Conservation (phyloP, 148 eudicot genomes). For the Rhododendron henanense region DNA sequence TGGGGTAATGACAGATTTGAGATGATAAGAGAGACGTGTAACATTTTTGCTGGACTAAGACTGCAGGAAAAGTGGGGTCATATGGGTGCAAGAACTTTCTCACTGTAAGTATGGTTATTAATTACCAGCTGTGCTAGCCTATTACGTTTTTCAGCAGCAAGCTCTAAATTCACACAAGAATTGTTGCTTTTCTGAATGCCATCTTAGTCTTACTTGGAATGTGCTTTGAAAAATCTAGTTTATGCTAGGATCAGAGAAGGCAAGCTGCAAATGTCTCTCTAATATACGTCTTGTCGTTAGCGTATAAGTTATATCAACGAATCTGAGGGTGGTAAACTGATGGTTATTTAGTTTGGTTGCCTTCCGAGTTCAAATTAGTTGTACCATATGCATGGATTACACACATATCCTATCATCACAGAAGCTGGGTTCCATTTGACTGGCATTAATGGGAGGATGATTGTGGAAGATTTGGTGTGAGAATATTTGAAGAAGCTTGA, state of each 20-base stretch:
- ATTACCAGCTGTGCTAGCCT: background rate
- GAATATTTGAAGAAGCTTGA: too few species aligned
- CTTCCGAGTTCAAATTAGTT: background rate
- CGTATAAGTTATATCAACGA: background rate
- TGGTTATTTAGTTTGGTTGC: background rate
- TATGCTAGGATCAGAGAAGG: background rate
- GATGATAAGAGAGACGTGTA: background rate
- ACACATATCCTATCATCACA: background rate
- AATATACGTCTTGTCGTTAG: background rate
- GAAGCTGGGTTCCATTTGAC: background rate
- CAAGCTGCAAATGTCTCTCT: background rate
- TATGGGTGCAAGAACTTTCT: background rate
- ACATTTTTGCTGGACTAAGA: background rate
- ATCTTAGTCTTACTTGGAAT: background rate
- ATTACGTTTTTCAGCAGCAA: too few species aligned
- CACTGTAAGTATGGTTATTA: background rate
- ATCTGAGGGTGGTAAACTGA: background rate
- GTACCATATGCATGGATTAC: background rate
- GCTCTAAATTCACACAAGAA: too few species aligned
- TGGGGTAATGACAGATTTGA: background rate
- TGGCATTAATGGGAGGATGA: background rate
- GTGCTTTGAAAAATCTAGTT: background rate
- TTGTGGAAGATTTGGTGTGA: background rate
- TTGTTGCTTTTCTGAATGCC: background rate
- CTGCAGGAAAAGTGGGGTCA: background rate